phyloP scores from a whole-genome alignment of 306 rosid genomes.

The Clitoria ternatea region DNA sequence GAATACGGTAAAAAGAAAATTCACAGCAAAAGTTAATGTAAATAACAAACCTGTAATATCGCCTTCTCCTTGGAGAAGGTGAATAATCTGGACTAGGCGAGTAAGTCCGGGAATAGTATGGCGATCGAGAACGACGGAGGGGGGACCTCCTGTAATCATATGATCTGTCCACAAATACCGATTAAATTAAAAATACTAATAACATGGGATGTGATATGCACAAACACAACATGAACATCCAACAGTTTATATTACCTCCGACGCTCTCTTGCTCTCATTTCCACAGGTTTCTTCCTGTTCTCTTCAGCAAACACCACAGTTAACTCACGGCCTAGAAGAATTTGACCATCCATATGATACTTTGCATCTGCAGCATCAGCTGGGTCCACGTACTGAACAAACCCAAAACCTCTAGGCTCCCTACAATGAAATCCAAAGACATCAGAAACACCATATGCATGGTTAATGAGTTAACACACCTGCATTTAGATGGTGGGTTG shows the following conservation, averaged over 20 bases:
- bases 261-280: conserved; percentile 75
- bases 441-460: neutral
- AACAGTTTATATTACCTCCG: conserved; percentile 28
- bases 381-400: conserved; percentile 69
- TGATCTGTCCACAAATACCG: conserved; percentile 31
- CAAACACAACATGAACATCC: neutral
- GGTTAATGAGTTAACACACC: neutral
- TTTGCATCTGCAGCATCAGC: conserved; percentile 85
- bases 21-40: neutral
- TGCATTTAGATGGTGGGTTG: conserved; percentile 7
- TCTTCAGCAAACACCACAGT: conserved; percentile 78
- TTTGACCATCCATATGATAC: conserved; percentile 72
- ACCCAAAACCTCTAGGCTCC: conserved; percentile 79
- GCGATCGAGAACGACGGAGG: conserved; percentile 37
- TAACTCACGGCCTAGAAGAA: conserved; percentile 70
- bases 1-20: neutral
- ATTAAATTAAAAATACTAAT: neutral
- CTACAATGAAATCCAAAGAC: conserved; percentile 31
- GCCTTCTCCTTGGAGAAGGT: conserved; percentile 43
- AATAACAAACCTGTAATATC: conserved; percentile 43
- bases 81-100: conserved; percentile 54
- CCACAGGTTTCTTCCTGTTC: conserved; percentile 75
- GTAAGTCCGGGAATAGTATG: conserved; percentile 39
- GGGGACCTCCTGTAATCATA: conserved; percentile 45
- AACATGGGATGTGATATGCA: no score